Conservation (phyloP, 768 basidiomycete genomes). For the Suillus subluteus region DNA sequence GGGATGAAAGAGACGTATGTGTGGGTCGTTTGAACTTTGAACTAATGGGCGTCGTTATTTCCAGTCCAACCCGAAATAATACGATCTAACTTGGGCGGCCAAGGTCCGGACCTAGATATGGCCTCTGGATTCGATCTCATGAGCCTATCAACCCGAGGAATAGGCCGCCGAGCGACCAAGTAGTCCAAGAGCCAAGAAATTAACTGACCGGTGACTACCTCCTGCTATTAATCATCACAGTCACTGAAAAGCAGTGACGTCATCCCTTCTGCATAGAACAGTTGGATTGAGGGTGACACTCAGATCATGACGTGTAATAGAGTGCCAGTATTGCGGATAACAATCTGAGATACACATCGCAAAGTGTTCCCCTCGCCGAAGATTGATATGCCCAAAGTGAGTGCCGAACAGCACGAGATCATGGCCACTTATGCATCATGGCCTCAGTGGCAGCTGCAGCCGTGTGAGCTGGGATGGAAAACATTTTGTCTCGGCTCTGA, state of each 20-base stretch:
- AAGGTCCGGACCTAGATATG: slow-evolving; percentile 6
- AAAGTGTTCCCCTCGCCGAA: neutral
- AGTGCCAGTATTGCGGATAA: neutral
- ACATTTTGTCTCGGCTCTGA: slow-evolving; percentile 17
- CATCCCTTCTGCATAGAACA: neutral
- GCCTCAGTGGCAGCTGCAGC: neutral
- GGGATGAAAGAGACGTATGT: slow-evolving; percentile 12
- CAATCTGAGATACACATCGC: neutral
- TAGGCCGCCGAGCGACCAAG: slow-evolving; percentile 6
- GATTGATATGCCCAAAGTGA: neutral
- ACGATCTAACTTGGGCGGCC: neutral
- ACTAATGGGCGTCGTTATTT: slow-evolving; percentile 4
- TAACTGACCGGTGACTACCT: neutral
- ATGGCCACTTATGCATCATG: neutral
- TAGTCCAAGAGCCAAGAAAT: neutral
- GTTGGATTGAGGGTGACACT: neutral
- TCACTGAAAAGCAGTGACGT: neutral
- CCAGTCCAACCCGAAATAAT: neutral
- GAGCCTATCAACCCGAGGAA: neutral
- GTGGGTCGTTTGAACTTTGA: slow-evolving; percentile 5
- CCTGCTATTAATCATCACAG: slow-evolving; percentile 3
- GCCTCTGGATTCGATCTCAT: neutral
- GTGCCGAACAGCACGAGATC: neutral
- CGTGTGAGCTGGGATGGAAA: neutral
- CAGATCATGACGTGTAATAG: slow-evolving; percentile 6